Percentiles rank a stretch among this genome's conserved stretches.
Evolutionary conservation across 306 rosid species (phyloP).

Genomic region (Ochetophila trinervis): DNA sequence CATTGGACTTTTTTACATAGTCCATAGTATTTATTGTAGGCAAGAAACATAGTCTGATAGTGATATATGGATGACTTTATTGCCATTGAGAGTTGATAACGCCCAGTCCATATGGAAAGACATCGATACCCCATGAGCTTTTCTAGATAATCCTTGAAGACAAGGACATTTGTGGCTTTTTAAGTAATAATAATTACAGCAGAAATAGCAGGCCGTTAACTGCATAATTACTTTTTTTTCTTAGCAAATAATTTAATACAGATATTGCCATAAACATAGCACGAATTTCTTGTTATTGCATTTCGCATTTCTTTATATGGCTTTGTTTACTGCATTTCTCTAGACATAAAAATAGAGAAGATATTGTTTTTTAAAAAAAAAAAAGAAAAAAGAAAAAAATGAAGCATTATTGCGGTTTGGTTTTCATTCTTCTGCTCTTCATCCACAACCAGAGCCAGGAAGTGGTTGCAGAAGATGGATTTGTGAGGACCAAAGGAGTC

Average conservation of each 20-base stretch:
- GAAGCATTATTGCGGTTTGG: conserved; percentile 32
- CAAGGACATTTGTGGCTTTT: conserved; percentile 12
- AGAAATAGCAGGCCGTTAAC: neutral
- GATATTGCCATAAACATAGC: neutral
- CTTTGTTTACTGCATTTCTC: neutral
- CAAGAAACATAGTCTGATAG: too few species aligned
- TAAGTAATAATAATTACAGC: neutral
- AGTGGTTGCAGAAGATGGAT: conserved; percentile 55
- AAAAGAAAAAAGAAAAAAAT: conserved; percentile 14
- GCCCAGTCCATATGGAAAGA: too few species aligned
- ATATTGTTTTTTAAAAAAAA: too few species aligned
- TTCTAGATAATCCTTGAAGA: neutral
- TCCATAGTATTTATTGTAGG: too few species aligned
- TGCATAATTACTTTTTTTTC: neutral
- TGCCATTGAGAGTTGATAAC: too few species aligned
- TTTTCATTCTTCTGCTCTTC: conserved; percentile 31
- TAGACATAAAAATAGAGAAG: neutral
- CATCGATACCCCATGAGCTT: neutral
- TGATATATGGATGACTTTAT: too few species aligned
- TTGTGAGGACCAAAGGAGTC: conserved; percentile 66
- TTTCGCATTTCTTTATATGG: neutral
- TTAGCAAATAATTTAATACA: neutral
- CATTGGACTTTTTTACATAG: too few species aligned
- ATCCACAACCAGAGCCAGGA: conserved; percentile 23
- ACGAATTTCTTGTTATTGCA: neutral